Evolutionary conservation across 768 basidiomycete species (phyloP).

Genomic region (Tylopilus vinaceipallidus): DNA sequence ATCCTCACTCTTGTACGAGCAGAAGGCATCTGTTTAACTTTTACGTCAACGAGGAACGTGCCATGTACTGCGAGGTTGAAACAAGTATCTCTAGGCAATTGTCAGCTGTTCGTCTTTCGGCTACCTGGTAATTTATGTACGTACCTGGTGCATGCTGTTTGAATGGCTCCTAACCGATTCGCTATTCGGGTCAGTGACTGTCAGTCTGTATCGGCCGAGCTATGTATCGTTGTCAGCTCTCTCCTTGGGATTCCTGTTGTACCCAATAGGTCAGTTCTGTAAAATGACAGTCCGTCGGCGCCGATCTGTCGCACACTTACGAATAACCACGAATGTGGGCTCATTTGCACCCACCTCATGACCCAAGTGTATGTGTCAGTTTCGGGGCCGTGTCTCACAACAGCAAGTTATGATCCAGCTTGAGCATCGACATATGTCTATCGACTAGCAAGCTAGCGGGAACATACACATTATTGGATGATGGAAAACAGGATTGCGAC

Average conservation of each 20-base stretch:
- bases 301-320: neutral
- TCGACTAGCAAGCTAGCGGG: neutral
- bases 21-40: neutral
- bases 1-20: conserved; percentile 10
- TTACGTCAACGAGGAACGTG: neutral
- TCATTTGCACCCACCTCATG: neutral
- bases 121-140: conserved; percentile 7
- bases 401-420: neutral
- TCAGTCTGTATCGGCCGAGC: neutral
- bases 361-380: too few relatives aligned
- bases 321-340: too few relatives aligned
- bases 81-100: too few relatives aligned
- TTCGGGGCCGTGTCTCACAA: neutral
- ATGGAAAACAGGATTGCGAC: neutral
- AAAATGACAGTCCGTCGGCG: neutral
- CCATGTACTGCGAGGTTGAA: conserved; percentile 6
- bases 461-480: neutral
- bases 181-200: too few relatives aligned
- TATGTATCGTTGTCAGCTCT: neutral
- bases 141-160: neutral
- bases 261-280: neutral
- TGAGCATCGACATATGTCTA: neutral
- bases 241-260: neutral
- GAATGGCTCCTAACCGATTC: neutral
- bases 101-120: neutral